A percentile compares a stretch with the other conserved stretches of the same genome.
phyloP scores from a whole-genome alignment of 345 rosid genomes.

The Microcos paniculata region DNA sequence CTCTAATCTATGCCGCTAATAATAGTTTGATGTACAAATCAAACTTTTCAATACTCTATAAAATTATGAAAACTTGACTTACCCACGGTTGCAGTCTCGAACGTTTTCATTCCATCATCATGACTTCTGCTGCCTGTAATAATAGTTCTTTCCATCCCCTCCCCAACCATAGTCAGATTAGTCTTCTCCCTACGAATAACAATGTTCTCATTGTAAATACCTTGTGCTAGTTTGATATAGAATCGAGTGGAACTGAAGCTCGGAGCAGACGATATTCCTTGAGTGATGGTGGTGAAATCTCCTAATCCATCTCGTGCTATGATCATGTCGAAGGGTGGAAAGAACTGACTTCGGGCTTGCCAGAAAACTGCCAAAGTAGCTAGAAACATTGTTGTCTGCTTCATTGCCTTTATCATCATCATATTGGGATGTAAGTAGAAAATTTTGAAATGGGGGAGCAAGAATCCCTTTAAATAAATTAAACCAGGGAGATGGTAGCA shows the following conservation, averaged over 20 bases:
- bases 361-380: not conserved
- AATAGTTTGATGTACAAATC: not conserved
- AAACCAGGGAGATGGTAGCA: not conserved
- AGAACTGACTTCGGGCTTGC: not conserved
- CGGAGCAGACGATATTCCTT: slow-evolving; percentile 1
- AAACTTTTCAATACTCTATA: not conserved
- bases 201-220: slow-evolving; percentile 39
- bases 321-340: slow-evolving; percentile 1
- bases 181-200: slow-evolving; percentile 31
- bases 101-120: slow-evolving; percentile 34
- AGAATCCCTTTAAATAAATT: not conserved
- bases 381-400: not conserved
- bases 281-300: slow-evolving; percentile 6
- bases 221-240: slow-evolving; percentile 25
- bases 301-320: slow-evolving; percentile 12
- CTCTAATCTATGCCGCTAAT: not conserved
- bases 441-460: not conserved
- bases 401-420: not conserved
- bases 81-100: slow-evolving; percentile 38
- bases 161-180: slow-evolving; percentile 40
- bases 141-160: slow-evolving; percentile 34
- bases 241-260: not conserved
- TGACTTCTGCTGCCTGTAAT: slow-evolving; percentile 41
- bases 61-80: not conserved
- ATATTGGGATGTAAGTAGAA: not conserved